Base-by-base conservation (phyloP, 2,329 filamentous ascomycete genomes). In the Simplicillium sp. region DNA sequence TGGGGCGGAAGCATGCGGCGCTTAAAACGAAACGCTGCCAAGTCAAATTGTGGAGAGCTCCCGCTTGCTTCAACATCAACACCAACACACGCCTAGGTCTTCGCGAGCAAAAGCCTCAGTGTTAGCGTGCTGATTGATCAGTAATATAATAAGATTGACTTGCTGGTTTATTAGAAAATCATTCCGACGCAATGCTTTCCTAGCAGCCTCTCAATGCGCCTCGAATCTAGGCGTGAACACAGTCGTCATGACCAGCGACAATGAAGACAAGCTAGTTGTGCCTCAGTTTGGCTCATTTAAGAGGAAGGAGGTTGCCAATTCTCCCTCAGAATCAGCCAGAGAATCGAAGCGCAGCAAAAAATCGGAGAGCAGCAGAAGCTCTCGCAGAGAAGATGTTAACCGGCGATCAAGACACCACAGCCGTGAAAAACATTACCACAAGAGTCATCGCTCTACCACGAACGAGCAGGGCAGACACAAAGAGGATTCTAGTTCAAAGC, bases 251-350 rank as follows among this genome's bases (percentile, higher is more conserved):
- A 50, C 56, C 18, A 44, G 44, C 34, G 50, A 50, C 36, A 51
- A 54, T 35, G 49, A 53, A 31, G 46, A 47, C 29, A 50, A 49
- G 36, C 34, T 50, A 29, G 44, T 50, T 18, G 67, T 84, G 16
- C 84, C 85, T 9, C 87, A 80, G 51, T 89, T 90, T 54, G 69
- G 77, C 15, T 89, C 84, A 47, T 90, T 89, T 65, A 80, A 74
- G 50, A 15, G 75, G 9, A 44, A 46, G 25, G n/a, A n/a, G 17
- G 13, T 17, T n/a, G 38, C 38, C 17, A 42, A 33, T 4, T 33
- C 31, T 13, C 5, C 6, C 5, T 33, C 6, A 5, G 5, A 33
- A 33, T n/a, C 13, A 13, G 15, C 31, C 12, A 33, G 31, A 33
- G 12, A 33, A 6, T 25, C 20, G 20, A 25, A 25, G 20, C 20